Evolutionary conservation across 345 rosid genomes (phyloP).

Genomic region (Melaleuca alternifolia): DNA sequence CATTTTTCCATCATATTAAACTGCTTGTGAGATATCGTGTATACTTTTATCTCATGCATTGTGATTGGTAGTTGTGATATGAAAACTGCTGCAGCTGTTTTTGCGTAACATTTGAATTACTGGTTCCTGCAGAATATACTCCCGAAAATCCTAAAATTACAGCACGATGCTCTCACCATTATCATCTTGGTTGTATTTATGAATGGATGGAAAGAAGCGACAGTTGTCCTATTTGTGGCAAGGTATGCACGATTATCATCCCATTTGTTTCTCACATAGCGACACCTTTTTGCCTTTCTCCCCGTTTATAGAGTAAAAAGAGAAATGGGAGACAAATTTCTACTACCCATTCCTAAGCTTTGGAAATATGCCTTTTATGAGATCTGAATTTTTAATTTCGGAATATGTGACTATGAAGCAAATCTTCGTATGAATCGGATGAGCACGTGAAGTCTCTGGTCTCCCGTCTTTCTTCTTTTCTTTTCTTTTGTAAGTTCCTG

Average conservation of each 20-base stretch:
- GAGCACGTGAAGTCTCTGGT: neutral
- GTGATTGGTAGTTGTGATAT: neutral
- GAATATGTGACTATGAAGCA: neutral
- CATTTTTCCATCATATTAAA: neutral
- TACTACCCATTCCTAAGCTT: neutral
- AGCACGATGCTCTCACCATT: slow-evolving; percentile 52
- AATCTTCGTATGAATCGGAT: neutral
- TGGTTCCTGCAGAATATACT: slow-evolving; percentile 45
- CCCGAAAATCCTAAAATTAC: slow-evolving; percentile 54
- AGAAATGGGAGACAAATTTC: neutral
- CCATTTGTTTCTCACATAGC: neutral
- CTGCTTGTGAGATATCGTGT: neutral
- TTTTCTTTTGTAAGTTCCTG: neutral
- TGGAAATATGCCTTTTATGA: neutral
- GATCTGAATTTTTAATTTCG: neutral
- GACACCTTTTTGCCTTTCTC: neutral
- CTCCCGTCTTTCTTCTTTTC: neutral
- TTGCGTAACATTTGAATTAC: neutral
- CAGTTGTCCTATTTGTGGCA: slow-evolving; percentile 65
- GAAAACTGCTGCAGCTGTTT: neutral
- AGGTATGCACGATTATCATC: slow-evolving; percentile 17
- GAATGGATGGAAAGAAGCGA: slow-evolving; percentile 83
- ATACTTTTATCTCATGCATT: neutral
- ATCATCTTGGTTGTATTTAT: slow-evolving; percentile 66
- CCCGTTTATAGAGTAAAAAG: neutral